Base-by-base conservation (phyloP, 225 moss, liverwort and hornwort genomes). In the Physcomitrellopsis africana region DNA sequence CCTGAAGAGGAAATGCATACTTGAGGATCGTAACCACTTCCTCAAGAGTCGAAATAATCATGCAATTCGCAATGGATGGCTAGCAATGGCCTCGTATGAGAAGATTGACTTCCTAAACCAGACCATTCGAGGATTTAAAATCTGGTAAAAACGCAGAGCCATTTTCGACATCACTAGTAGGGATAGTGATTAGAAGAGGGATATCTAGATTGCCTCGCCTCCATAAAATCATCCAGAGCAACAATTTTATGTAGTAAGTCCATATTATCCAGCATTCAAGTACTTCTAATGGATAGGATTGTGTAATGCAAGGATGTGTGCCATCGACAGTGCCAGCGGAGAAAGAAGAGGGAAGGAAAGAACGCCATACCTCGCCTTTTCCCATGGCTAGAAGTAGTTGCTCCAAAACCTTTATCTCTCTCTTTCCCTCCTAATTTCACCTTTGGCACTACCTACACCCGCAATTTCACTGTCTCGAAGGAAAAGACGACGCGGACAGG, bases 311-410 rank as follows among this genome's bases (percentile, higher is more conserved):
- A 51, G 15, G 41, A 47, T 47, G 52, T 32, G 61, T 53, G 60
- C 52, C 17, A 61, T 53, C 63, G 14, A 79, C 24, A 73, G n/a
- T 42, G 59, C 75, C 65, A 65, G 32, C 64, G 49, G 65, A 49
- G 65, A 55, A 70, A 65, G 75, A 76, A 72, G 48, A 65, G 60
- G 80, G 49, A 64, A 63, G 63, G 72, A 67, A 76, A 65, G 72
- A 59, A 77, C 72, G 48, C 53, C 74, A 79, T 82, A 82, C 78
- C 82, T 82, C 82, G 82, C 82, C 82, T 79, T 82, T 82, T 70
- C 82, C 82, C 82, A 82, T 82, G 79, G 75, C 82, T 82, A 75
- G 78, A 65, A 66, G 70, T 70, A 78, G 65, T 78, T 77, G 70
- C 70, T 70, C 68, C 41, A n/a, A 57, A 44, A 11, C 43, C 51